Evolutionary conservation across 495 filamentous ascomycete species (phyloP), one percentile per base, ranked within the genome.

Genomic region (Daldinia loculata): DNA sequence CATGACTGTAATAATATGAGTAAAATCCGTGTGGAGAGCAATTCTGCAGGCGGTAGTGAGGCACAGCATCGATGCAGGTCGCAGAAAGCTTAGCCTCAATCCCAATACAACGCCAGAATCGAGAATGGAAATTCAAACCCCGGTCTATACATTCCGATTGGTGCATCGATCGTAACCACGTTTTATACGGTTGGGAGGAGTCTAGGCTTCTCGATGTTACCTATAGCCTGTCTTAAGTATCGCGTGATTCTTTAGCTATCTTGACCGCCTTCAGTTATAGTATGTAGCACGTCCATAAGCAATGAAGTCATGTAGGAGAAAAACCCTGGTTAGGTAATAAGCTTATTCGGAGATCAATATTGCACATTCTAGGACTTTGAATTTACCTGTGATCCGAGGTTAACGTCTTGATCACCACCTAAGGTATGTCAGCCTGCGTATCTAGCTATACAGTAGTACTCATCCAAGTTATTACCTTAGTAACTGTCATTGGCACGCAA

Each of bases 211-310:
- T 48, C 22, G 19, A 48, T 48, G 8, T 22, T 24, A 11, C 19
- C 9, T 22, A 24, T 48, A 24, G 3, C 19, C 3, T 36, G 6
- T 6, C 34, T 36, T 14, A 36, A 12, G 11, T 48, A 48, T 48
- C 43, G 43, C 43, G 43, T 48, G 43, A 24, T 48, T 48, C 43
- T 48, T 48, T 22, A 48, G 34, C 11, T 48, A 48, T 48, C 43
- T 24, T 48, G 43, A 12, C 43, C 43, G 43, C 43, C 43, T 48
- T 9, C 2, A 19, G 3, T 22, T 48, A 48, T 24, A 48, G 17
- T 12, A 24, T 48, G 19, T 12, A 22, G 43, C 17, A 48, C 9
- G 17, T 22, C 19, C 4, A 22, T 48, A 24, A 24, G 43, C 43
- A 48, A 24, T 48, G 43, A 48, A 48, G 43, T 24, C 43, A 48